These are phyloP conservation scores for Colletotrichum gigasporum DNA, from an alignment of 2,329 filamentous ascomycete species.

Conservation along the genomic window DNA sequence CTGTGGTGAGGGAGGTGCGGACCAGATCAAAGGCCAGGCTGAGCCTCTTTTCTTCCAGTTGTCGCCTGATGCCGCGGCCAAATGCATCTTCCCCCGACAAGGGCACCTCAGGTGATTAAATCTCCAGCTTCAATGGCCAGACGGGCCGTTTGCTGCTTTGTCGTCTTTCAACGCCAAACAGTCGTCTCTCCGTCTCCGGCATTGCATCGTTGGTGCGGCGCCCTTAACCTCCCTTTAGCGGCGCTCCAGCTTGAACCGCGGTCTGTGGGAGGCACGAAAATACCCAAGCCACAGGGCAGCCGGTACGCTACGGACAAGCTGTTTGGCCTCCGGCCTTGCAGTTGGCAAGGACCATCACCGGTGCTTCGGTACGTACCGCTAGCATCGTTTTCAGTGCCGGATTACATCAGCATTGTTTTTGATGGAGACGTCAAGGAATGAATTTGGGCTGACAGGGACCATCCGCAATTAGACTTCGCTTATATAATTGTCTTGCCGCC, in stretches of 20 bases:
- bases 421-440: not conserved
- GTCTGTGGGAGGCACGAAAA: not conserved
- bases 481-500: not conserved
- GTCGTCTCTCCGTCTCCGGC: not conserved
- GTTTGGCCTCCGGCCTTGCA: not conserved
- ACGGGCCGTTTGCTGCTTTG: not conserved
- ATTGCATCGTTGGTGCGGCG: not conserved
- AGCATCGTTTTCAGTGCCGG: not conserved
- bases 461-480: not conserved
- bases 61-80: not conserved
- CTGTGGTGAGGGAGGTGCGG: not conserved
- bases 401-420: conserved; percentile 2
- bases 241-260: not conserved
- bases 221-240: not conserved
- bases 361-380: not conserved
- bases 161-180: not conserved
- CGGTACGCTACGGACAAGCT: conserved; percentile 16
- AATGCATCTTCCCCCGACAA: not conserved
- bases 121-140: not conserved
- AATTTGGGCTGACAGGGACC: not conserved
- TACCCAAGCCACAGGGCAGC: conserved; percentile 16
- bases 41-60: not conserved
- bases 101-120: not conserved
- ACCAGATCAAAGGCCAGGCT: not conserved
- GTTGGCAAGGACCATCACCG: not conserved